Evolutionary conservation across 768 basidiomycete genomes (phyloP).

Genomic region (Collybia sordida): DNA sequence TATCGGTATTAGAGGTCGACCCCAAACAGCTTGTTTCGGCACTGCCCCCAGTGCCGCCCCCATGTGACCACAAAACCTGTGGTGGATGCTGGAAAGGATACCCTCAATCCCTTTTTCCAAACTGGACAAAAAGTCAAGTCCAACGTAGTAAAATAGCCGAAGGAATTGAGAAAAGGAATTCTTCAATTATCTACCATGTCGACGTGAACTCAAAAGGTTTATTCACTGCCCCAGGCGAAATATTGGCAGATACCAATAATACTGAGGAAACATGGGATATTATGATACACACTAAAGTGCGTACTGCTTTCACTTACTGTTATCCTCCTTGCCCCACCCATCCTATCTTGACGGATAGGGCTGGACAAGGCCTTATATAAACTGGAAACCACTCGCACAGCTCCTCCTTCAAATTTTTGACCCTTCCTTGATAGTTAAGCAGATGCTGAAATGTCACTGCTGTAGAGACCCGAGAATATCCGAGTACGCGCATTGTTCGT

Average conservation of each 20-base stretch:
- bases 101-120: slow-evolving; percentile 50
- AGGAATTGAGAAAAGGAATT: slow-evolving; percentile 24
- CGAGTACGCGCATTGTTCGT: slow-evolving; percentile 54
- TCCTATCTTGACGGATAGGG: too few species aligned
- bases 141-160: slow-evolving; percentile 37
- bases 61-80: slow-evolving; percentile 37
- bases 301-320: slow-evolving; percentile 11
- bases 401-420: too few species aligned
- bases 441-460: slow-evolving; percentile 2
- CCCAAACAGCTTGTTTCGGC: slow-evolving; percentile 27
- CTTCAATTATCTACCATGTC: slow-evolving; percentile 36
- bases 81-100: slow-evolving; percentile 39
- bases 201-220: slow-evolving; percentile 38
- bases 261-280: slow-evolving; percentile 36
- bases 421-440: background rate
- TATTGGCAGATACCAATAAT: slow-evolving; percentile 19
- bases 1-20: slow-evolving; percentile 31
- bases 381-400: too few species aligned
- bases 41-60: slow-evolving; percentile 31
- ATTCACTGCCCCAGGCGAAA: slow-evolving; percentile 30
- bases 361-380: too few species aligned
- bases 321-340: background rate
- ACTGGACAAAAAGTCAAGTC: slow-evolving; percentile 52
- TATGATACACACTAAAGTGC: slow-evolving; percentile 32
- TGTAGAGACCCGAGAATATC: slow-evolving; percentile 31